A percentile compares a stretch with the other conserved stretches of the same genome.
Conservation (phyloP, 768 basidiomycete genomes). For the Filobasidium floriforme region DNA sequence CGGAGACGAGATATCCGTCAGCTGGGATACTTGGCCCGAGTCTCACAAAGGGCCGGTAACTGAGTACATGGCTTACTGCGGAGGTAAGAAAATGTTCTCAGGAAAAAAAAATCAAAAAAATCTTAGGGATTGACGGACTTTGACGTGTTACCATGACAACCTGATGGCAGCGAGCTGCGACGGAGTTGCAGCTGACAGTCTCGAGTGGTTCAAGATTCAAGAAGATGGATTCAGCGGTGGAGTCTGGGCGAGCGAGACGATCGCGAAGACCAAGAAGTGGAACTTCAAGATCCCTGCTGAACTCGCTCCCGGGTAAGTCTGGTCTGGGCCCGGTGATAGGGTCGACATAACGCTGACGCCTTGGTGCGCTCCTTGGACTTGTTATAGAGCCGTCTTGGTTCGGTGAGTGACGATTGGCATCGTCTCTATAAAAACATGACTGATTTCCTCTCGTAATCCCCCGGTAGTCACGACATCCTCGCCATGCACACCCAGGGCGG, state of each 20-base stretch:
- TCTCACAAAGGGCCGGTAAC: slow-evolving; percentile 24
- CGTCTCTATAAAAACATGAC: too few species aligned
- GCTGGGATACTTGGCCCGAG: slow-evolving; percentile 26
- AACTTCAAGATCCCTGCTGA: slow-evolving; percentile 23
- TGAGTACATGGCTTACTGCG: slow-evolving; percentile 23
- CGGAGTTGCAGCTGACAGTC: slow-evolving; percentile 19
- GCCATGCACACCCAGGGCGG: slow-evolving; percentile 26
- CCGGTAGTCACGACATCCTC: slow-evolving; percentile 19
- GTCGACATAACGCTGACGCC: too few species aligned
- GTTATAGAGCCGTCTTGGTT: too few species aligned
- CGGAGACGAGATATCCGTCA: slow-evolving; percentile 20
- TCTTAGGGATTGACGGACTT: too few species aligned
- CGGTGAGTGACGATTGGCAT: too few species aligned
- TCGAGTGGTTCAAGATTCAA: slow-evolving; percentile 26
- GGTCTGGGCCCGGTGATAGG: not conserved
- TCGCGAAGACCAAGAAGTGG: slow-evolving; percentile 12
- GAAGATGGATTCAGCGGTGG: slow-evolving; percentile 19
- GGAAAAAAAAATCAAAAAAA: too few species aligned
- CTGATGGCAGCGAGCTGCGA: slow-evolving; percentile 24
- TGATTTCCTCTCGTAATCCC: too few species aligned
- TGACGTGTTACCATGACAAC: too few species aligned
- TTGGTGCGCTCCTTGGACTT: too few species aligned
- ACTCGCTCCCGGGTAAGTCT: slow-evolving; percentile 17
- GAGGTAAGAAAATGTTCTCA: too few species aligned
- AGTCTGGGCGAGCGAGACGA: slow-evolving; percentile 17